phyloP scores from a whole-genome alignment of 306 rosid genomes.

The Rosa chinensis region DNA sequence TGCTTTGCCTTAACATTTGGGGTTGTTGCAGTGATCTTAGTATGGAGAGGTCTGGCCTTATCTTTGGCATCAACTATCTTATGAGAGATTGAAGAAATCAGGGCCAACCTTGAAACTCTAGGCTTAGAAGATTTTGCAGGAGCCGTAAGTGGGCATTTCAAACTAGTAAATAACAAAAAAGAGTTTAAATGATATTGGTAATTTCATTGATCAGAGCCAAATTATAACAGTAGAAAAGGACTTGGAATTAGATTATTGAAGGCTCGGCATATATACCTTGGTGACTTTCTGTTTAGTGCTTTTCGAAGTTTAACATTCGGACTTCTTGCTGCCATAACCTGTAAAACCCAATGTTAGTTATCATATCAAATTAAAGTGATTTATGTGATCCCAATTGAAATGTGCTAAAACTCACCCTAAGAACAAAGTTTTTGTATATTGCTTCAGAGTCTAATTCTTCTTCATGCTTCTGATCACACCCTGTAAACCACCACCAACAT shows the following conservation, averaged over 20 bases:
- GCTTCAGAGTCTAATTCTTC: slow-evolving; percentile 78
- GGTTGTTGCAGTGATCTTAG: slow-evolving; percentile 52
- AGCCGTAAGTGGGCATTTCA: slow-evolving; percentile 82
- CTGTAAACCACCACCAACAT: slow-evolving; percentile 31
- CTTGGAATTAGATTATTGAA: neutral
- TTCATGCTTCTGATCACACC: slow-evolving; percentile 89
- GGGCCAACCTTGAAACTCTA: slow-evolving; percentile 69
- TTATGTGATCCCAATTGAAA: slow-evolving; percentile 16
- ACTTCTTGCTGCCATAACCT: slow-evolving; percentile 98
- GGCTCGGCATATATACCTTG: slow-evolving; percentile 41
- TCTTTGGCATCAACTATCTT: slow-evolving; percentile 37
- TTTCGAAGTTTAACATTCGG: slow-evolving; percentile 72
- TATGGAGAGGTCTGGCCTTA: slow-evolving; percentile 37
- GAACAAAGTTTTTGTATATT: slow-evolving; percentile 69
- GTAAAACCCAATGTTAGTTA: slow-evolving; percentile 21
- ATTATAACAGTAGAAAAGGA: neutral
- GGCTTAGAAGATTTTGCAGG: slow-evolving; percentile 70
- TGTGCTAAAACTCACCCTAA: slow-evolving; percentile 58
- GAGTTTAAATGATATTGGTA: neutral
- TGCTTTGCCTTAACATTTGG: slow-evolving; percentile 63
- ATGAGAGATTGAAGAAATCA: slow-evolving; percentile 63
- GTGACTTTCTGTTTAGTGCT: slow-evolving; percentile 41
- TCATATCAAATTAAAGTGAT: slow-evolving; percentile 15
- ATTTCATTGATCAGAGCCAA: neutral
- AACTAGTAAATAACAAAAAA: slow-evolving; percentile 39